phyloP scores from a whole-genome alignment of 768 basidiomycete species.

The Asterophora lycoperdoides region DNA sequence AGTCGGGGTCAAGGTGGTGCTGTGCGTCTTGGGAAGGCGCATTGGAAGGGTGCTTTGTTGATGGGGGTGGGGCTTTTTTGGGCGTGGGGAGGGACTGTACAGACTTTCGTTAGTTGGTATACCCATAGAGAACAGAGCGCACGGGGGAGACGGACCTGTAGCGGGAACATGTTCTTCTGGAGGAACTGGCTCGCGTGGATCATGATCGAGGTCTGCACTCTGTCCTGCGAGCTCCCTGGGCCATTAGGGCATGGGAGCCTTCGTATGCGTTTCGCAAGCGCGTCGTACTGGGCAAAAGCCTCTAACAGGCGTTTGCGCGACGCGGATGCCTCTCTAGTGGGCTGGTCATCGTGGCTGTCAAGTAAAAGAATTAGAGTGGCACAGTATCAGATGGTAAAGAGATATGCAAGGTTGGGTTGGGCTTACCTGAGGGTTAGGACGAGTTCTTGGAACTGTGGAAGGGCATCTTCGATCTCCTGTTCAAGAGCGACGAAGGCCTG shows the following conservation, averaged over 20 bases:
- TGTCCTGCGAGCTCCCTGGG: conserved; percentile 70
- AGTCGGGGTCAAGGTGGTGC: conserved; percentile 55
- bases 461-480: conserved; percentile 81
- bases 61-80: conserved; percentile 26
- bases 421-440: conserved; percentile 64
- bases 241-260: conserved; percentile 59
- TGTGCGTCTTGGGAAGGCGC: conserved; percentile 11
- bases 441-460: conserved; percentile 88
- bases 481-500: conserved; percentile 74
- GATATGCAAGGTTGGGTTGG: background rate
- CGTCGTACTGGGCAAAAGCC: conserved; percentile 86
- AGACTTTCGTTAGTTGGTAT: background rate
- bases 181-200: conserved; percentile 76
- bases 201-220: conserved; percentile 78
- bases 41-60: background rate
- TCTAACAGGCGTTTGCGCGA: conserved; percentile 81
- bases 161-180: conserved; percentile 85
- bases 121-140: background rate
- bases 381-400: too few species aligned
- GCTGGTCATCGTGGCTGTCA: conserved; percentile 42
- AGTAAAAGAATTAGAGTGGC: background rate
- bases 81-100: conserved; percentile 48
- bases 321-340: conserved; percentile 61
- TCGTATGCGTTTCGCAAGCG: conserved; percentile 80
- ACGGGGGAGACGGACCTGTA: conserved; percentile 49